These are phyloP conservation scores for Aaosphaeria pasadenensis DNA, from an alignment of 2,329 filamentous ascomycete genomes.

Conservation along the genomic window DNA sequence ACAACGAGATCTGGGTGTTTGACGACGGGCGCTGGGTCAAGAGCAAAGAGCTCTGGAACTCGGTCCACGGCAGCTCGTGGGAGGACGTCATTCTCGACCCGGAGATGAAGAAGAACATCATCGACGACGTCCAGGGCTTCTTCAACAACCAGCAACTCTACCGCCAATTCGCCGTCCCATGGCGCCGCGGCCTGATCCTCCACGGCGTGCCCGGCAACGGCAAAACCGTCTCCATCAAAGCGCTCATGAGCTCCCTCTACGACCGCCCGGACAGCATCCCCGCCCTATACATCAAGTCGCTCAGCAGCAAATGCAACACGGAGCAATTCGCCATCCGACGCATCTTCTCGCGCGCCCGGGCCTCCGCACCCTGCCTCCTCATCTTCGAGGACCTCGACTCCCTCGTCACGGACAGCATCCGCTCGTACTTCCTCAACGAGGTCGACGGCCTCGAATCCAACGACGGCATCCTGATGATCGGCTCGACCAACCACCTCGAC, in stretches of 20 bases:
- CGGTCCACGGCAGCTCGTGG: conserved; percentile 49
- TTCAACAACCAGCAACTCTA: conserved; percentile 37
- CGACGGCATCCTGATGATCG: conserved; percentile 66
- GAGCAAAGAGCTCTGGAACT: conserved; percentile 56
- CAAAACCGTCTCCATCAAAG: conserved; percentile 68
- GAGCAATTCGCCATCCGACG: conserved; percentile 47
- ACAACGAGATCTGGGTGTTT: conserved; percentile 63
- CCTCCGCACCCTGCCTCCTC: conserved; percentile 63
- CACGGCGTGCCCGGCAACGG: conserved; percentile 61
- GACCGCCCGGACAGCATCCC: conserved; percentile 50
- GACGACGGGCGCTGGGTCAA: conserved; percentile 62
- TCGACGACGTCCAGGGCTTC: conserved; percentile 62
- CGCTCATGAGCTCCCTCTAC: conserved; percentile 61
- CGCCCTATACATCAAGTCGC: conserved; percentile 52
- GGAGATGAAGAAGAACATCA: conserved; percentile 60
- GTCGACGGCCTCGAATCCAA: conserved; percentile 66
- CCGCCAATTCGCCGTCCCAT: conserved; percentile 43
- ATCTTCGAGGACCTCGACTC: conserved; percentile 70
- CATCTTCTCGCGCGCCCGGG: conserved; percentile 51
- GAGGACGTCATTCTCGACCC: conserved; percentile 63
- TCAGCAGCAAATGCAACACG: conserved; percentile 46
- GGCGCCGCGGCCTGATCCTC: conserved; percentile 48
- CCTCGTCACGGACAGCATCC: conserved; percentile 56
- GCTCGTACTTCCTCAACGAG: conserved; percentile 70
- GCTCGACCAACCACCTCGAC: conserved; percentile 61